Percentiles rank a stretch among this genome's conserved stretches.
Conservation (phyloP, 169 alveolate genomes). For the Eimeria mitis region DNA sequence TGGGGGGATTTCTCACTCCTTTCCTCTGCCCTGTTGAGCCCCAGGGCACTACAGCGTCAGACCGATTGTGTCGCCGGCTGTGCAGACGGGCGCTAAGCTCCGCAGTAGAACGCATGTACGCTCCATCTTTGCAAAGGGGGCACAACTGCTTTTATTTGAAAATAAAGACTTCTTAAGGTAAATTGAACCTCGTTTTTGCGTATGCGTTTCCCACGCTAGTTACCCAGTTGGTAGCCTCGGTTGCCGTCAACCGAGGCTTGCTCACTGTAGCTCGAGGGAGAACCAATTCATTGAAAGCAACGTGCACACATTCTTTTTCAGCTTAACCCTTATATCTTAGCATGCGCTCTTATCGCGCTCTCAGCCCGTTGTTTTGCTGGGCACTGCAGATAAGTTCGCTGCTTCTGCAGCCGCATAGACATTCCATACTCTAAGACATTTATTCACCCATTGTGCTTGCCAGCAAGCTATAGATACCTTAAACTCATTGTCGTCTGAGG, state of each 20-base stretch:
- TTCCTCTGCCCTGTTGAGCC: too few species aligned
- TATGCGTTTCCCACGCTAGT: not conserved
- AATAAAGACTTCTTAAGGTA: not conserved
- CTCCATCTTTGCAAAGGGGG: not conserved
- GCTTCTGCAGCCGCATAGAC: conserved; percentile 41
- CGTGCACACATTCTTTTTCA: not conserved
- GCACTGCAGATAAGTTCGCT: conserved; percentile 11
- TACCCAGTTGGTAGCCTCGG: not conserved
- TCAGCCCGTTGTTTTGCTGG: not conserved
- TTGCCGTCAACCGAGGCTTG: not conserved
- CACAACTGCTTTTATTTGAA: not conserved
- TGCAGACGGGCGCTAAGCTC: not conserved
- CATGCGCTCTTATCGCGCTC: not conserved
- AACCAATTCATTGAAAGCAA: not conserved
- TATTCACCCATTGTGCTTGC: not conserved
- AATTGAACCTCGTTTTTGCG: not conserved
- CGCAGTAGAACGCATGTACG: not conserved
- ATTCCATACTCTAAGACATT: not conserved
- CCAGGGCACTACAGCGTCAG: too few species aligned
- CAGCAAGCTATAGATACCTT: not conserved
- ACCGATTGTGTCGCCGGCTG: not conserved
- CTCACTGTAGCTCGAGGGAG: not conserved
- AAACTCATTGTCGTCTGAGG: not conserved
- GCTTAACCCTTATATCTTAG: not conserved
- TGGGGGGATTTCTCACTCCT: too few species aligned